Base-by-base conservation (phyloP, 139 green algal species). In the Deuterostichococcus epilithicus region DNA sequence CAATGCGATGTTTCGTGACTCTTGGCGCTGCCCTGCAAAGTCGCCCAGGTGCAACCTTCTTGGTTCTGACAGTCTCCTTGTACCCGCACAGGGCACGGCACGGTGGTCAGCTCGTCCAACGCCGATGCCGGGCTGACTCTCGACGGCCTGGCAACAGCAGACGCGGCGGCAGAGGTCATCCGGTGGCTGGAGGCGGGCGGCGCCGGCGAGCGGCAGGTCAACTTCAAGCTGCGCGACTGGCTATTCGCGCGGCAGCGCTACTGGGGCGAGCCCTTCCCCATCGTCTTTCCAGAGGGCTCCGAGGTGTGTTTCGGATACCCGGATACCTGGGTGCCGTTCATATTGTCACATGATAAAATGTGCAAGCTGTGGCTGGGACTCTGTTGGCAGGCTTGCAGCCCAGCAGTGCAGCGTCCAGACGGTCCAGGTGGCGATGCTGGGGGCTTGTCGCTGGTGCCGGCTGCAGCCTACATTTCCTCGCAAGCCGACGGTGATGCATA, bases 161-260 rank as follows among this genome's bases (percentile, higher is more conserved):
- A 89, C 45, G 91, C 88, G 15, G 72, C 75, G 34, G 38, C 78
- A 23, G 75, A 72, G 26, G 76, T 90, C 22, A 78, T 84, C 22
- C 26, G 52, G 52, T 63, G 52, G 52, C 52, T 63, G 52, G 52
- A 63, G 52, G 52, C 52, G 20, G 18, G 52, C 3, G 52, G 52
- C 20, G 52, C 52, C 18, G 52, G 52, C 33, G 63, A 33, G 37
- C 28, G 1, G 10, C 82, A 96, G 78, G 86, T 95, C 73, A 99
- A 99, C 83, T 99, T 94, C 89, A 99, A 98, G 84, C 89, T 99
- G 67, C 83, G 95, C 1, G 96, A 99, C 87, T 99, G 96, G 96
- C 89, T 99, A 70, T 99, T 99, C 84, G 95, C 96, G 1, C 86
- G 96, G 38, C 96, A 99, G 88, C 85, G 96, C 8, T 99, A 99